Evolutionary conservation across 2,329 filamentous ascomycete genomes (phyloP), one percentile per base, ranked within the genome.

Genomic region (Sporothrix humicola): DNA sequence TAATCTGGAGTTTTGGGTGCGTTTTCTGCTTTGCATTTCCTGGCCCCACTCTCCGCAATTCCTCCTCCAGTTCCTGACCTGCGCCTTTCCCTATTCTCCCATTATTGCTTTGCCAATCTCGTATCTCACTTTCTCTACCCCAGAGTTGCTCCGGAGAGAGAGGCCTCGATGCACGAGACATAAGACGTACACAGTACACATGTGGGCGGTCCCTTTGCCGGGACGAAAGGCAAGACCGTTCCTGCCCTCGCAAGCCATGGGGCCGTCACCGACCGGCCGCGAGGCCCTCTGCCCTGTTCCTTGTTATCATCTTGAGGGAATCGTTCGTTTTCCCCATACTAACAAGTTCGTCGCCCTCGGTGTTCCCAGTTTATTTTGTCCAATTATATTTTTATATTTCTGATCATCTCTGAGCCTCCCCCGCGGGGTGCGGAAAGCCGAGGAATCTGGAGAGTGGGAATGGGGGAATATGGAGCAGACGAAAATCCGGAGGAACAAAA

Each of bases 401-500:
- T 23, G 31, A 37, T 26, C 20, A 56, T 54, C 46, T 20, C 44
- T 26, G 23, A 26, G 23, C 23, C 23, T 46, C 42, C 50, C 58
- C 56, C 70, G 50, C 48, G 50, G 70, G 56, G 42, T 63, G 61
- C 42, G 20, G 52, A 48, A 66, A 13, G 61, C 61, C 59, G 65
- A 68, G 65, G 66, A 56, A 56, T 23, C 50, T 56, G 50, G 66
- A 54, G 48, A 69, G 20, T 15, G 31, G 0, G 54, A 56, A 63
- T n/a, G 61, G 61, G 42, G 37, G 37, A 20, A 46, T 20, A 42
- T 44, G 54, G 54, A 31, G 54, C 31, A 1, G 31, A 37, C 31
- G 31, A 37, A 37, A 37, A 37, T 37, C 10, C 52, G 5, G 58
- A 26, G 31, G 58, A 61, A n/a, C 31, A 48, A 31, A 52, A 54